Percentiles rank a stretch among this genome's conserved stretches.
These are phyloP conservation scores for Aureobasidium lini DNA, from an alignment of 2,329 filamentous ascomycete genomes.

Conservation along the genomic window DNA sequence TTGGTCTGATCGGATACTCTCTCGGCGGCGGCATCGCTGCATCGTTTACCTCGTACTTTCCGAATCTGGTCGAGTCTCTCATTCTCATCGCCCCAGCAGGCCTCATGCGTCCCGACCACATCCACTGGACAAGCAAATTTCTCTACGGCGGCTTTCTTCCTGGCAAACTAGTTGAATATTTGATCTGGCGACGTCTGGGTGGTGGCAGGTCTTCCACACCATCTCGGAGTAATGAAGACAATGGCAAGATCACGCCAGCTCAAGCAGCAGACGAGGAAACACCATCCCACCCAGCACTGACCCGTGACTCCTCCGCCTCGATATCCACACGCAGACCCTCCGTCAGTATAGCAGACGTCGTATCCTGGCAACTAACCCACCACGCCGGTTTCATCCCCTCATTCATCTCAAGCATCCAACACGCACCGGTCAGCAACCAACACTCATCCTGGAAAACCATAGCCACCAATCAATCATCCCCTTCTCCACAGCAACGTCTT, in stretches of 20 bases:
- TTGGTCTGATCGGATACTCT: conserved; percentile 71
- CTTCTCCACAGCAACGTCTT: conserved; percentile 27
- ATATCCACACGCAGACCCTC: conserved; percentile 46
- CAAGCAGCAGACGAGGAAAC: conserved; percentile 37
- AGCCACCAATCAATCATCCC: conserved; percentile 30
- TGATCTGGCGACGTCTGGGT: conserved; percentile 45
- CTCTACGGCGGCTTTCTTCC: conserved; percentile 60
- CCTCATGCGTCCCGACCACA: conserved; percentile 58
- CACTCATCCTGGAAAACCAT: conserved; percentile 56
- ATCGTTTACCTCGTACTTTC: conserved; percentile 62
- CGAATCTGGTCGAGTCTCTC: conserved; percentile 59
- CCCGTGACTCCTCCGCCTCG: conserved; percentile 19
- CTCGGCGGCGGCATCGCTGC: conserved; percentile 68
- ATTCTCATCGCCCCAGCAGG: conserved; percentile 74
- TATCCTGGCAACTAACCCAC: conserved; percentile 60
- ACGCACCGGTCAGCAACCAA: conserved; percentile 61
- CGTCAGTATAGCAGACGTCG: conserved; percentile 54
- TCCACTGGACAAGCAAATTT: conserved; percentile 53
- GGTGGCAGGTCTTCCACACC: conserved; percentile 23
- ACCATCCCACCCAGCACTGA: conserved; percentile 17
- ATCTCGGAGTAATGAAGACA: neutral
- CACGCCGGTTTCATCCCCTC: conserved; percentile 62
- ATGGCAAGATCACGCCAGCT: neutral
- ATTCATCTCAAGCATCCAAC: conserved; percentile 63
- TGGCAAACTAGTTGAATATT: conserved; percentile 44